Base-by-base conservation (phyloP, 176 grass and related monocot species). In the Ensete ventricosum region DNA sequence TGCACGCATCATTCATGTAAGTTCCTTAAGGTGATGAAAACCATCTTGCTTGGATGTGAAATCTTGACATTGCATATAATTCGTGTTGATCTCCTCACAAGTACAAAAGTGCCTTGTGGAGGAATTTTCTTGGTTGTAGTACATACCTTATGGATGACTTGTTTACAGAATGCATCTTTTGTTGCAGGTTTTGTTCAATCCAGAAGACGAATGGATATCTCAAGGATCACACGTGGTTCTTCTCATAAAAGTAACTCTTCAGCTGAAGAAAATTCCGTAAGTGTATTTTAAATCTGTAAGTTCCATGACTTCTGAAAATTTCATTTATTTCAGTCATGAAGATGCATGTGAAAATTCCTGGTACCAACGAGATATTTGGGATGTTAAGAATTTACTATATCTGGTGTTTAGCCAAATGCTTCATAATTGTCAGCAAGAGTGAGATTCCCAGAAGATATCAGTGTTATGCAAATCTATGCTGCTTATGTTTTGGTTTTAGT, bases 221-320 rank as follows among this genome's bases (percentile, higher is more conserved):
- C 69, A 26, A 51, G 71, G 43, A 53, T 73, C 9, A 14, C 55
- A n/a, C 22, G 29, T 58, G 78, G 53, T 64, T 73, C 34, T 73
- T 50, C 48, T 73, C 29, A 53, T 64, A 50, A 23, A 24, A n/a
- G 11, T 65, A 14, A 57, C 57, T 64, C 22, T 26, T 73, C 58
- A 24, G 2, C 29, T 53, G 69, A 80, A 54, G 69, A 63, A 64
- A 73, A 54, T 27, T 73, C 49, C 29, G 78, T 80, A 53, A 80
- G 67, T 73, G 21, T 53, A 2, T 11, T 20, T 73, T 53, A 12
- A 8, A 16, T 73, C 20, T 55, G 14, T 21, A 14, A 16, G 1
- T 73, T 73, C 71, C 19, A 54, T 78, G 21, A 48, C 24, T 17
- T 17, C 25, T 5, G 10, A 26, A 57, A 69, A 48, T 55, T 27